These are phyloP conservation scores for Septoria linicola DNA, from an alignment of 2,329 filamentous ascomycete genomes.

Conservation along the genomic window DNA sequence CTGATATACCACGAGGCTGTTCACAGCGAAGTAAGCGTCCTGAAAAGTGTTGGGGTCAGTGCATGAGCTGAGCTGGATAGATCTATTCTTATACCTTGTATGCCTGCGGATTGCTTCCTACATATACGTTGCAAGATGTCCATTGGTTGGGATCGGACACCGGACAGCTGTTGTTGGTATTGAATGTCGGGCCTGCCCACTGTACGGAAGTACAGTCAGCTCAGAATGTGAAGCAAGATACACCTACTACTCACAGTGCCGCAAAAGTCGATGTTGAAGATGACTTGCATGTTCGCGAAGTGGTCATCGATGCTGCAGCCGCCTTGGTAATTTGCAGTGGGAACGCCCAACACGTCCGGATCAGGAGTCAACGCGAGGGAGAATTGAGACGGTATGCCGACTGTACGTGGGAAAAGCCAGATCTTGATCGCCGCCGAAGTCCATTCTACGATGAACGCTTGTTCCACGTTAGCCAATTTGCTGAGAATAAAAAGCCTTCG, in stretches of 20 bases:
- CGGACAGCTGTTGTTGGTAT: slow-evolving; percentile 29
- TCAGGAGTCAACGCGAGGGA: slow-evolving; percentile 57
- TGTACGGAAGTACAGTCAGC: neutral
- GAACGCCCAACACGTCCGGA: slow-evolving; percentile 60
- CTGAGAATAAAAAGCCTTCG: no score
- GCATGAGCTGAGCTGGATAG: neutral
- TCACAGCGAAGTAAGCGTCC: slow-evolving; percentile 43
- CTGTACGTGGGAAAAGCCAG: slow-evolving; percentile 41
- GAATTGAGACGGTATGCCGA: slow-evolving; percentile 47
- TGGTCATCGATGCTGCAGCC: slow-evolving; percentile 39
- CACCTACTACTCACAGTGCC: slow-evolving; percentile 29
- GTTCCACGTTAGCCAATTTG: no score
- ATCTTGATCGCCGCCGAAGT: slow-evolving; percentile 34
- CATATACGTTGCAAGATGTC: slow-evolving; percentile 34
- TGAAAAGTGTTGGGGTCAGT: neutral
- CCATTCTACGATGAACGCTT: slow-evolving; percentile 39
- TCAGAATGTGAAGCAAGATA: neutral
- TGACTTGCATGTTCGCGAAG: slow-evolving; percentile 39
- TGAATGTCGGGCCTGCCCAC: slow-evolving; percentile 36
- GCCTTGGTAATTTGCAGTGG: slow-evolving; percentile 62
- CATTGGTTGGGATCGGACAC: slow-evolving; percentile 33
- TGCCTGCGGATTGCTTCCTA: slow-evolving; percentile 20
- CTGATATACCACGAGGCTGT: slow-evolving; percentile 42
- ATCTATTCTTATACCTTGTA: slow-evolving; percentile 27
- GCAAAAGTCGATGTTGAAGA: slow-evolving; percentile 42